Conservation (phyloP, 2,329 filamentous ascomycete species). For the Helminthosporium solani region DNA sequence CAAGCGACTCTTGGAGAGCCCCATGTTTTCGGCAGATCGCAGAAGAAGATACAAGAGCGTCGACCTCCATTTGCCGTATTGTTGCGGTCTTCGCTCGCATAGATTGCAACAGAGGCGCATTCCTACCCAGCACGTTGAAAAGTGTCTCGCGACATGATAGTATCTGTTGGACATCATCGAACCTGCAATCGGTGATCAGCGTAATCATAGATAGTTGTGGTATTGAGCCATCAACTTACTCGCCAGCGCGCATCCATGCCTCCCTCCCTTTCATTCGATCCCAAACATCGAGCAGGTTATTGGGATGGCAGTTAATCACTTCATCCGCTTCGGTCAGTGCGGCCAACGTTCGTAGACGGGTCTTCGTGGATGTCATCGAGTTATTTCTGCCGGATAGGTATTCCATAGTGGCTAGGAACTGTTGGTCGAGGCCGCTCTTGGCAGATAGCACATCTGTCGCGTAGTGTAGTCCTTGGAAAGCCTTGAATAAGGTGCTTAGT, state of each 20-base stretch:
- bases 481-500: slow-evolving; percentile 72
- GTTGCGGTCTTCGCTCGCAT: slow-evolving; percentile 63
- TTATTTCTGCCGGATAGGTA: slow-evolving; percentile 27
- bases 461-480: slow-evolving; percentile 75
- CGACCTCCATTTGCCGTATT: slow-evolving; percentile 70
- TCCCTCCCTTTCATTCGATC: slow-evolving; percentile 64
- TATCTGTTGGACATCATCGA: slow-evolving; percentile 76
- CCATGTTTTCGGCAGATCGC: slow-evolving; percentile 76
- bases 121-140: slow-evolving; percentile 75
- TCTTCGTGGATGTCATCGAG: slow-evolving; percentile 26
- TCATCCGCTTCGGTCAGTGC: slow-evolving; percentile 79
- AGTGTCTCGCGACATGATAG: slow-evolving; percentile 81
- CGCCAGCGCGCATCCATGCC: slow-evolving; percentile 79
- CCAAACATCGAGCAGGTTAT: slow-evolving; percentile 64
- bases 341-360: slow-evolving; percentile 54
- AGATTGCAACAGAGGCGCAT: slow-evolving; percentile 61
- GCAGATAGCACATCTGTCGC: slow-evolving; percentile 59
- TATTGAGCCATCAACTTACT: slow-evolving; percentile 53
- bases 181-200: slow-evolving; percentile 53
- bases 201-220: background rate
- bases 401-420: slow-evolving; percentile 53
- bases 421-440: slow-evolving; percentile 61
- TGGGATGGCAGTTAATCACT: slow-evolving; percentile 59
- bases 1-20: slow-evolving; percentile 81
- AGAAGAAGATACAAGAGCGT: slow-evolving; percentile 74